Percentiles rank a stretch among this genome's conserved stretches.
Conservation (phyloP, 2,329 filamentous ascomycete genomes). For the Pseudogymnoascus sp. region DNA sequence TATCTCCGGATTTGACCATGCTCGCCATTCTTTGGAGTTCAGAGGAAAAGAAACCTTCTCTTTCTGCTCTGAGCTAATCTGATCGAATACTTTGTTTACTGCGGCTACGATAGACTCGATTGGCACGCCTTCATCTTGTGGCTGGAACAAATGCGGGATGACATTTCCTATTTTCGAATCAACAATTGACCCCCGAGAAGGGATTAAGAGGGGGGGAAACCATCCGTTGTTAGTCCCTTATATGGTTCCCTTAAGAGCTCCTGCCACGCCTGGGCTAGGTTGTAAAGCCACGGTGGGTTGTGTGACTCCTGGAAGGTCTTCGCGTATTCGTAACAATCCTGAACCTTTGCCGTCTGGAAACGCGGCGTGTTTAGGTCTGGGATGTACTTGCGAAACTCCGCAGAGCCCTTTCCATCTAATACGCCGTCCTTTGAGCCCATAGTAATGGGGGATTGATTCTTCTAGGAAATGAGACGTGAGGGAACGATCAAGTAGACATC, state of each 20-base stretch:
- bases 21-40: slow-evolving; percentile 29
- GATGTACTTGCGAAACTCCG: slow-evolving; percentile 47
- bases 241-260: slow-evolving; percentile 47
- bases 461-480: not conserved
- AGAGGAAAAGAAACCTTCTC: slow-evolving; percentile 50
- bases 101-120: slow-evolving; percentile 41
- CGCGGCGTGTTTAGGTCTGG: slow-evolving; percentile 53
- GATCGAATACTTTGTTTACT: slow-evolving; percentile 6
- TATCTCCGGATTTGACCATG: slow-evolving; percentile 17
- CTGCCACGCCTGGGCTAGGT: slow-evolving; percentile 56
- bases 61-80: slow-evolving; percentile 9
- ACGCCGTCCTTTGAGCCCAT: not conserved
- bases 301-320: slow-evolving; percentile 48
- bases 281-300: slow-evolving; percentile 59
- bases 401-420: slow-evolving; percentile 17
- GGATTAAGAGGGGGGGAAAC: slow-evolving; percentile 29
- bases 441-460: not conserved
- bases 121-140: slow-evolving; percentile 20
- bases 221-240: slow-evolving; percentile 25
- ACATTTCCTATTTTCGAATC: slow-evolving; percentile 41
- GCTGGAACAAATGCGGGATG: slow-evolving; percentile 10
- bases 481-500: not conserved
- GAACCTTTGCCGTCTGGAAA: slow-evolving; percentile 53
- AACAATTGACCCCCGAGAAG: slow-evolving; percentile 45
- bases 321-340: slow-evolving; percentile 55